Evolutionary conservation across 257 asterid species (phyloP).

Genomic region (Nicotiana tomentosiformis): DNA sequence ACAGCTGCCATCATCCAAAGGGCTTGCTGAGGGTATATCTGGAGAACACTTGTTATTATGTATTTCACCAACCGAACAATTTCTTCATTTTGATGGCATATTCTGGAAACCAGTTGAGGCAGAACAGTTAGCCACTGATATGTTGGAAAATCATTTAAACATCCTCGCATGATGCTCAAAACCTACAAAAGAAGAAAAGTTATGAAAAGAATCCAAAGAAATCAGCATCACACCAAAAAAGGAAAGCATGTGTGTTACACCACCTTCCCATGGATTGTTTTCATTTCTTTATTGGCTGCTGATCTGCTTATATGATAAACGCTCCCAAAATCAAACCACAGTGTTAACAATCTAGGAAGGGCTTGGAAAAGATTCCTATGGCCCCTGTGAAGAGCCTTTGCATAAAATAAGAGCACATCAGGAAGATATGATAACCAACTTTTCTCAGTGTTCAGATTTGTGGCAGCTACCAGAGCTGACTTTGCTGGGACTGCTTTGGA

Average conservation of each 20-base stretch:
- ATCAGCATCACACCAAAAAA: background rate
- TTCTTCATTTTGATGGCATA: constrained; percentile 96
- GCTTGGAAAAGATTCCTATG: constrained; percentile 96
- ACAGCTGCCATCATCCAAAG: constrained; percentile 99
- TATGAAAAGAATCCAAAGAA: constrained; percentile 17
- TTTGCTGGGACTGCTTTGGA: constrained; percentile 43
- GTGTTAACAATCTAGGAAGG: constrained; percentile 85
- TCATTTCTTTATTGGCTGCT: constrained; percentile 62
- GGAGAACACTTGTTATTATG: constrained; percentile 82
- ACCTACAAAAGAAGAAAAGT: constrained; percentile 35
- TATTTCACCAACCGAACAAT: constrained; percentile 74
- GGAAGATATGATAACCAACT: constrained; percentile 90
- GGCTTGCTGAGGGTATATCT: constrained; percentile 89
- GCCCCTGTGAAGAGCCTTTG: constrained; percentile 93
- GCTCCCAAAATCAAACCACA: constrained; percentile 95
- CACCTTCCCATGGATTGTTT: constrained; percentile 64
- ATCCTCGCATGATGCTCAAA: constrained; percentile 85
- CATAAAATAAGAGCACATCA: constrained; percentile 79
- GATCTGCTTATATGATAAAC: constrained; percentile 45
- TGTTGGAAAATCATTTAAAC: constrained; percentile 83
- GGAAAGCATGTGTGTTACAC: background rate
- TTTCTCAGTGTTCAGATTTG: constrained; percentile 50
- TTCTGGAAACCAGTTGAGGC: constrained; percentile 96
- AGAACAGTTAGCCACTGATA: constrained; percentile 95
- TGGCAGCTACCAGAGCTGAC: constrained; percentile 38